Evolutionary conservation across 164 flowering plant species (phyloP).

Genomic region (Umbilicus rupestris): DNA sequence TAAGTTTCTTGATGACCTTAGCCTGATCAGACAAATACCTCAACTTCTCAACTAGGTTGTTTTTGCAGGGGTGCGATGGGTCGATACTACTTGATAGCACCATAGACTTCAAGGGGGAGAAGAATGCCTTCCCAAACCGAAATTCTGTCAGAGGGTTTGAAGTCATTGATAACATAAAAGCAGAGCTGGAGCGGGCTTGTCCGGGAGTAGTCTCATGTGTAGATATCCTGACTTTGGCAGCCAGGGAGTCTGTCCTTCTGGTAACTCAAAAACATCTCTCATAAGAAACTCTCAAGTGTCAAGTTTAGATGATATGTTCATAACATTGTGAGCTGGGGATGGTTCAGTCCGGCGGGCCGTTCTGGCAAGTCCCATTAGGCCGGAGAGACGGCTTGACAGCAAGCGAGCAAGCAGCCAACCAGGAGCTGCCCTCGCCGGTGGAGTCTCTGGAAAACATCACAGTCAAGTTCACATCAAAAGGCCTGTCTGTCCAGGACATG

Average conservation of each 20-base stretch:
- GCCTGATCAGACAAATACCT: background rate
- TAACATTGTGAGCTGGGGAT: no score
- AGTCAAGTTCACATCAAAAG: constrained; percentile 54
- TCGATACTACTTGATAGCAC: constrained; percentile 62
- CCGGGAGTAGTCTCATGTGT: constrained; percentile 53
- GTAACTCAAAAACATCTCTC: constrained; percentile 21
- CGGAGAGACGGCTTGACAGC: constrained; percentile 54
- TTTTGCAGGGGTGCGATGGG: constrained; percentile 63
- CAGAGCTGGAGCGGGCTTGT: constrained; percentile 40
- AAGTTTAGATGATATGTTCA: no score
- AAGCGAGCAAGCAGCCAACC: constrained; percentile 33
- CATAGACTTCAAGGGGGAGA: constrained; percentile 39
- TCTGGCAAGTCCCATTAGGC: constrained; percentile 46
- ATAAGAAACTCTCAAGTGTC: no score
- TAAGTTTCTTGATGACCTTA: constrained; percentile 11
- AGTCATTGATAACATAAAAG: constrained; percentile 53
- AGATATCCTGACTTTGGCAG: constrained; percentile 55
- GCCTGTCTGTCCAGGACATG: constrained; percentile 53
- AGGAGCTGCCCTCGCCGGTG: constrained; percentile 51
- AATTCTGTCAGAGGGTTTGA: constrained; percentile 44
- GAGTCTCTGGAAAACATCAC: constrained; percentile 49
- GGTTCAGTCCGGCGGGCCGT: constrained; percentile 56
- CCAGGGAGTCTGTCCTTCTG: constrained; percentile 41
- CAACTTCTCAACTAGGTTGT: background rate
- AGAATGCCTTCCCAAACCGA: constrained; percentile 36